Conservation (phyloP, 2,329 filamentous ascomycete species). For the Colletotrichum godetiae region DNA sequence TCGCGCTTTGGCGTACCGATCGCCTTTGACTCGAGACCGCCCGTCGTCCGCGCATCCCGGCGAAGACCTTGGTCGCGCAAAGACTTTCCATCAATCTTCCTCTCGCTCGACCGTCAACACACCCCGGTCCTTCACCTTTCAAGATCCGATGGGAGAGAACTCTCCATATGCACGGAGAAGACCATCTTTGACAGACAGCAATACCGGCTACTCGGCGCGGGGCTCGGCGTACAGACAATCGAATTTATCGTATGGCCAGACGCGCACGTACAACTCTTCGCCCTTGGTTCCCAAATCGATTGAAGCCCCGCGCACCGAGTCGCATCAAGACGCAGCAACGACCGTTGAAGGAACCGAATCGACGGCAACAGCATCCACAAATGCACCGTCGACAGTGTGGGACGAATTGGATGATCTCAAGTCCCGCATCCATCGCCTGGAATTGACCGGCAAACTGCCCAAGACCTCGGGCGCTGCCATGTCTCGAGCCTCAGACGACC, state of each 20-base stretch:
- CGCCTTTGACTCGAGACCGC: conserved; percentile 53
- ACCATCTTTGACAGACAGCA: conserved; percentile 62
- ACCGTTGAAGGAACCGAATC: conserved; percentile 82
- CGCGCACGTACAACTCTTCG: conserved; percentile 67
- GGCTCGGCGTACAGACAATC: conserved; percentile 56
- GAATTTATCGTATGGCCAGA: conserved; percentile 50
- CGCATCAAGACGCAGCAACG: conserved; percentile 51
- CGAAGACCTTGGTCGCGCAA: conserved; percentile 50
- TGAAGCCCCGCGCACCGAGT: conserved; percentile 50
- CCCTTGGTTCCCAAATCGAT: conserved; percentile 63
- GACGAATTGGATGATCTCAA: conserved; percentile 97
- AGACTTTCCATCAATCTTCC: conserved; percentile 40
- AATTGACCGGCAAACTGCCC: conserved; percentile 88
- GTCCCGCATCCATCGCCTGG: conserved; percentile 89
- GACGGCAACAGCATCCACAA: conserved; percentile 84
- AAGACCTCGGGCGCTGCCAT: conserved; percentile 84
- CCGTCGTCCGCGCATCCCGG: conserved; percentile 50
- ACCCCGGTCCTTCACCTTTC: conserved; percentile 59
- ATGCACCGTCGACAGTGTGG: conserved; percentile 93
- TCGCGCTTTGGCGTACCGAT: conserved; percentile 58
- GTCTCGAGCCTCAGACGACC: conserved; percentile 78
- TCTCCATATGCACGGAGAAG: conserved; percentile 46
- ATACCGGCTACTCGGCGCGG: conserved; percentile 52
- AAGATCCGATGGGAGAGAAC: conserved; percentile 50
- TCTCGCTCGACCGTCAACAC: conserved; percentile 59